Base-by-base conservation (phyloP, 2,329 filamentous ascomycete species). In the Calonectria fujianensis region DNA sequence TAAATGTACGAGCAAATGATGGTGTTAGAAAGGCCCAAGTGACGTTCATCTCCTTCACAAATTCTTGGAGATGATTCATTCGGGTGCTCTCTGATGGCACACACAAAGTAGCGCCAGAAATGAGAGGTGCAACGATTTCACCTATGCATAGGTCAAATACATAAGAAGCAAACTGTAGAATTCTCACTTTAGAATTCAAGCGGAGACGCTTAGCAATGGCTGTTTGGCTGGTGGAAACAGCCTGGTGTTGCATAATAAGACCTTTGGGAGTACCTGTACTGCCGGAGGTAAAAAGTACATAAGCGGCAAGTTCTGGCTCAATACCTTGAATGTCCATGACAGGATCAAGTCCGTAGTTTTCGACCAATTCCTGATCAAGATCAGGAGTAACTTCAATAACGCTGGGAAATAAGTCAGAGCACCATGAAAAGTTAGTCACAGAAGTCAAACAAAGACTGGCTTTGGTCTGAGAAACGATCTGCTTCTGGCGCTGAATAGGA, bases 231-330 rank as follows among this genome's bases (percentile, higher is more conserved):
- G 66, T 69, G 16, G 32, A 45, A 32, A 57, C 66, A 39, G 48
- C 35, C 18, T 32, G 27, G 41, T 69, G 66, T 69, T 69, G 45
- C 48, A 69, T 54, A 1, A 89, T 84, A 31, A 90, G 88, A 35
- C 89, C 89, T 81, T 91, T 91, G 0, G 90, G 90, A n/a, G 84
- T 84, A 11, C 90, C 90, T 0, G 90, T 91, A 45, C 87, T 90
- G 32, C 90, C 90, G 4, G 89, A 91, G 10, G 90, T 91, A 80
- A 90, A 91, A 76, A 90, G 87, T 73, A 89, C 87, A 59, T 83
- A 83, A 0, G 64, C 51, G 11, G 52, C n/a, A 20, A 37, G 65
- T 10, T 54, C 50, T n/a, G 65, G n/a, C 10, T 51, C 31, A 35
- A 61, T 29, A 7, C 32, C 27, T 10, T 20, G 35, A 11, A 45